Conservation (phyloP, 352 stramenopile species). For the Globisporangium cystogenes region DNA sequence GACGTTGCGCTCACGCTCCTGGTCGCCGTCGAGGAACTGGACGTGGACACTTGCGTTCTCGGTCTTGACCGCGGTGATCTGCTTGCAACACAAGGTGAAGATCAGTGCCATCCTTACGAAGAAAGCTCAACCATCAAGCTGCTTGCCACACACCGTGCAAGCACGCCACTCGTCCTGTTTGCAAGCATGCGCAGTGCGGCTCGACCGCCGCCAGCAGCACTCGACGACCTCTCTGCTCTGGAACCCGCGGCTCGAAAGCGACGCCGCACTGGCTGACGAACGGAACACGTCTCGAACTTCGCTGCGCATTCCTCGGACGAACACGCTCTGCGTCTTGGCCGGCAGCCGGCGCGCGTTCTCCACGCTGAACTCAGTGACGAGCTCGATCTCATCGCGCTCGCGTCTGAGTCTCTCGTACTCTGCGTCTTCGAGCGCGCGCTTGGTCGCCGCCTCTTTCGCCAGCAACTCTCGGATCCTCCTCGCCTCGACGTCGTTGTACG, state of each 20-base stretch:
- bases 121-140: background rate
- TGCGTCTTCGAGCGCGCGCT: conserved; percentile 34
- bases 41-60: conserved; percentile 22
- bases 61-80: conserved; percentile 22
- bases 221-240: conserved; percentile 34
- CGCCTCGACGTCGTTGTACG: conserved; percentile 48
- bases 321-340: conserved; percentile 32
- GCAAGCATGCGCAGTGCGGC: conserved; percentile 32
- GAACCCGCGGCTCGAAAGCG: conserved; percentile 8
- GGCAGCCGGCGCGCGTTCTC: conserved; percentile 33
- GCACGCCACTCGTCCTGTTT: conserved; percentile 9
- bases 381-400: conserved; percentile 24
- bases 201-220: conserved; percentile 38
- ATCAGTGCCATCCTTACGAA: background rate
- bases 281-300: conserved; percentile 39
- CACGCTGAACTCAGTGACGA: conserved; percentile 34
- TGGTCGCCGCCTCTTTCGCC: conserved; percentile 33
- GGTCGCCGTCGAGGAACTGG: conserved; percentile 41
- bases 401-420: conserved; percentile 27
- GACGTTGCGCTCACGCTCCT: conserved; percentile 39
- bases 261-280: background rate
- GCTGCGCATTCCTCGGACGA: conserved; percentile 26
- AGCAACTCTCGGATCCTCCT: conserved; percentile 37
- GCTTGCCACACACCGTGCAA: background rate
- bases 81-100: background rate